These are phyloP conservation scores for Trichophyton equinum DNA, from an alignment of 2,329 filamentous ascomycete genomes.

Conservation along the genomic window DNA sequence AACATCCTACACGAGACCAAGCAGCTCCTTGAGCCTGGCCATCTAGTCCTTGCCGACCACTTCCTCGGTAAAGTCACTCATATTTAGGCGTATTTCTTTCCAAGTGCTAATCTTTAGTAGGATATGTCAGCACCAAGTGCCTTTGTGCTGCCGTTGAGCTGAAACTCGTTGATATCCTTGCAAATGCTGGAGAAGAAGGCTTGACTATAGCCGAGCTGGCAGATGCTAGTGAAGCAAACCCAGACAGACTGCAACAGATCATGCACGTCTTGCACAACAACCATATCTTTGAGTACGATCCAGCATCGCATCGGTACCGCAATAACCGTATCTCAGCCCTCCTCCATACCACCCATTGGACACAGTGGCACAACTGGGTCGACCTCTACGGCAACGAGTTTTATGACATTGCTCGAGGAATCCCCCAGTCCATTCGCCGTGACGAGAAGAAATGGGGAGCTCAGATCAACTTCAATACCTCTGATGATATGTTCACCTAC, in stretches of 20 bases:
- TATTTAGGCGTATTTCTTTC: background rate
- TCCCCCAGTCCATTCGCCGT: constrained; percentile 21
- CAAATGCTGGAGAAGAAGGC: constrained; percentile 10
- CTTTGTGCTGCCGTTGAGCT: constrained; percentile 20
- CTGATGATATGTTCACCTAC: constrained; percentile 31
- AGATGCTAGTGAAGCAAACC: constrained; percentile 11
- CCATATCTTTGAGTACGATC: constrained; percentile 26
- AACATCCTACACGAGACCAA: background rate
- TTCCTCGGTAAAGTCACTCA: constrained; percentile 15
- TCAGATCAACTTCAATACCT: constrained; percentile 32
- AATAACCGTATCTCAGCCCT: constrained; percentile 28
- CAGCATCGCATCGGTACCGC: constrained; percentile 17
- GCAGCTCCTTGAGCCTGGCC: constrained; percentile 15
- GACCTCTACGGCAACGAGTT: constrained; percentile 34
- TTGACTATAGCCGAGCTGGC: constrained; percentile 15
- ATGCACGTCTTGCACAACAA: constrained; percentile 24
- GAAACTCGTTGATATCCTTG: constrained; percentile 22
- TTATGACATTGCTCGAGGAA: constrained; percentile 33
- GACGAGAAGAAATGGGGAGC: constrained; percentile 21
- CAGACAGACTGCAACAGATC: constrained; percentile 24
- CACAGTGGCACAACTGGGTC: constrained; percentile 36
- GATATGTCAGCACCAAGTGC: background rate
- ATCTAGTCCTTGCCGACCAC: constrained; percentile 19
- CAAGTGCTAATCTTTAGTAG: background rate
- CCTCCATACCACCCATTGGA: constrained; percentile 31